Base-by-base conservation (phyloP, 495 filamentous ascomycete species). In the Talaromyces trachyspermus region DNA sequence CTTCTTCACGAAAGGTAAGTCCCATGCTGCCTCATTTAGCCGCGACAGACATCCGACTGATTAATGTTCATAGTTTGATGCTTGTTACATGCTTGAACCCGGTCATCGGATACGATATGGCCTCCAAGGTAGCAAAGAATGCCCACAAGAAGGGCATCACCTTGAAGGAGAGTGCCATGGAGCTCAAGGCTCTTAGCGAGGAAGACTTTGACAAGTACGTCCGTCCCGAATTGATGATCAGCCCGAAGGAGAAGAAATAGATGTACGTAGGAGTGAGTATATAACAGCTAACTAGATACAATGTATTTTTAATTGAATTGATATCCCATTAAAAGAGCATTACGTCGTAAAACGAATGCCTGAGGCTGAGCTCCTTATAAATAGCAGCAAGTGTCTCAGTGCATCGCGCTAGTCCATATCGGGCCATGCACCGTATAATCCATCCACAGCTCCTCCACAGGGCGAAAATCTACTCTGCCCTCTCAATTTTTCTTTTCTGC, bases 51-150 rank as follows among this genome's bases (percentile, higher is more conserved):
- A 22, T 5, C 18, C 40, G 32, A 41, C 14, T 4, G 32, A 56
- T 65, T 57, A 65, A 51, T 27, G 35, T 29, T 43, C 41, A n/a
- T 53, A 95, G 89, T 65, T 76, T 98, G 59, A 98, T 98, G 92
- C 76, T 98, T 48, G 92, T 98, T 30, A 98, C 92, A 43, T 97
- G 94, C 75, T 73, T 98, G 54, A 98, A 98, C 76, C 91, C 90
- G 48, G 86, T 96, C 63, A 98, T 98, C 64, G 92, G 92, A 26
- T 98, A 98, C 70, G 92, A 98, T 62, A 92, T 89, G 85, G 92
- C 92, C 38, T 87, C 81, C 63, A 96, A 95, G 76, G 91, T 96
- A 11, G 92, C 92, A 54, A 98, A 98, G 86, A 92, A 98, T 63
- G 92, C 92, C 15, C 92, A 98, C 75, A 95, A 96, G 83, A 97